phyloP scores from a whole-genome alignment of 1,284 basidiomycete species.

The Schizopora paradoxa region DNA sequence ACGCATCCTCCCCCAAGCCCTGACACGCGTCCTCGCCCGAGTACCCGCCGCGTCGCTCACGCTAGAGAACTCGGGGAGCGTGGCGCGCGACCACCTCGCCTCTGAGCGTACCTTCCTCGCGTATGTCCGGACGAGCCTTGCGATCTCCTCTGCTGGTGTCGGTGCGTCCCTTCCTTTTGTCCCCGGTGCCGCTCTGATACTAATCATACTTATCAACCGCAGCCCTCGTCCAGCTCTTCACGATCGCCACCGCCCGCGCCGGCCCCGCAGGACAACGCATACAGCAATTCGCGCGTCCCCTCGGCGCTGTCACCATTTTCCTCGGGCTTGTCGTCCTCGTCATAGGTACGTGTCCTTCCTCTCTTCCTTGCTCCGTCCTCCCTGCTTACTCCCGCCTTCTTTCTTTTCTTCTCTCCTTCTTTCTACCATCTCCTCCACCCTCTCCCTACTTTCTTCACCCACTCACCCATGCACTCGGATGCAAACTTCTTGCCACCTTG shows the following conservation, averaged over 20 bases:
- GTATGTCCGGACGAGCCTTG: conserved; percentile 52
- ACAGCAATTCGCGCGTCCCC: conserved; percentile 43
- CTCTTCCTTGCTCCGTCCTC: too few relatives aligned
- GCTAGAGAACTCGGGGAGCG: conserved; percentile 52
- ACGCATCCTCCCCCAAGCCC: too few relatives aligned
- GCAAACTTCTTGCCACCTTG: too few relatives aligned
- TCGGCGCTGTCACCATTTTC: conserved; percentile 48
- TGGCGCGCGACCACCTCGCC: conserved; percentile 57
- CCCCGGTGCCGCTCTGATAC: too few relatives aligned
- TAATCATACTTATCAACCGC: too few relatives aligned
- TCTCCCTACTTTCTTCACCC: neutral
- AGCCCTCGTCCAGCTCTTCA: conserved; percentile 57
- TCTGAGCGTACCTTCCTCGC: conserved; percentile 55
- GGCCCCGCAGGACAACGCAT: conserved; percentile 27
- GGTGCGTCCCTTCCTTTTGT: conserved; percentile 36
- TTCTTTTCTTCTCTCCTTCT: neutral
- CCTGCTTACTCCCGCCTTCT: neutral
- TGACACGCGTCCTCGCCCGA: too few relatives aligned
- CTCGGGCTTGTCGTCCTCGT: conserved; percentile 46
- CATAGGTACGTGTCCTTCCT: conserved; percentile 35
- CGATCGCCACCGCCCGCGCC: conserved; percentile 29
- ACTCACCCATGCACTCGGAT: neutral
- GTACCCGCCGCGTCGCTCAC: conserved; percentile 34
- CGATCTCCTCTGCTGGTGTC: conserved; percentile 54
- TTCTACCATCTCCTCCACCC: neutral